These are phyloP conservation scores for Myriosclerotinia duriaeana DNA, from an alignment of 2,329 filamentous ascomycete species.

Conservation along the genomic window DNA sequence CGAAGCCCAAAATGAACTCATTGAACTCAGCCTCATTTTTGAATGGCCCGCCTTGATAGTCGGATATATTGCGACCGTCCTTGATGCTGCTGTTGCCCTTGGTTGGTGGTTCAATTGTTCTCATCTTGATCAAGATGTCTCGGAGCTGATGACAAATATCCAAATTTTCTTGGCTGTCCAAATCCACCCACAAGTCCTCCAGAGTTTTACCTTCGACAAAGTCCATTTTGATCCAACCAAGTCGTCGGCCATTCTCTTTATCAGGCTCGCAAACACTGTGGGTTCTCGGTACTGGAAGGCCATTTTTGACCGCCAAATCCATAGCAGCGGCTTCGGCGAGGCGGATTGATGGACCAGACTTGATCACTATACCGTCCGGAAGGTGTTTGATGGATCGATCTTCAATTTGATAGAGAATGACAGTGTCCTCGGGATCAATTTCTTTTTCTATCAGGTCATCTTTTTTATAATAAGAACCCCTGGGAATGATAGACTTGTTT, in stretches of 20 bases:
- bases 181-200: conserved; percentile 19
- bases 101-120: conserved; percentile 16
- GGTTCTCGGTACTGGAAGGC: conserved; percentile 48
- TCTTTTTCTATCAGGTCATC: background rate
- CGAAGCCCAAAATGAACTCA: conserved; percentile 14
- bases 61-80: conserved; percentile 14
- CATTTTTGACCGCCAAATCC: conserved; percentile 43
- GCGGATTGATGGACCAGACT: conserved; percentile 26
- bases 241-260: background rate
- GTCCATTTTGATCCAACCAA: conserved; percentile 22
- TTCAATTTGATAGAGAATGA: background rate
- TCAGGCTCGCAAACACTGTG: conserved; percentile 30
- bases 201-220: conserved; percentile 22
- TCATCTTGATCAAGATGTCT: conserved; percentile 13
- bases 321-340: conserved; percentile 46
- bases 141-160: conserved; percentile 21
- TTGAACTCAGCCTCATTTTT: conserved; percentile 24
- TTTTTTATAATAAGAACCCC: background rate
- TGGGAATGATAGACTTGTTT: background rate
- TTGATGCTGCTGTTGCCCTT: conserved; percentile 13
- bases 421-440: background rate
- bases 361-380: background rate
- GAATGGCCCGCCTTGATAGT: conserved; percentile 18
- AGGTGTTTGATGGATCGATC: background rate
- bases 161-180: conserved; percentile 17